Base-by-base conservation (phyloP, 306 rosid genomes). In the Abrus pulchellus region DNA sequence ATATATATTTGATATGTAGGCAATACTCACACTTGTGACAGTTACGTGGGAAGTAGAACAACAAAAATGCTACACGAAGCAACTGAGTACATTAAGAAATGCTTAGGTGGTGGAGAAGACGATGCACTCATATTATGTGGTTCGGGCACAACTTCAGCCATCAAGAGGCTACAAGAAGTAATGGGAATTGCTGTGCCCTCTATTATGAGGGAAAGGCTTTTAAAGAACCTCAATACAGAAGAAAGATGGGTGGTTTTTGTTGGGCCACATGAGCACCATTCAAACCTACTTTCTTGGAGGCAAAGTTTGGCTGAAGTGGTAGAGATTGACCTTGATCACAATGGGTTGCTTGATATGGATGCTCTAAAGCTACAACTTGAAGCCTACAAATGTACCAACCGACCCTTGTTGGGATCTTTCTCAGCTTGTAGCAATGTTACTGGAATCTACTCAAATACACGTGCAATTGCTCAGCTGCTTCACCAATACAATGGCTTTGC, bases 401-500 rank as follows among this genome's bases (percentile, higher is more conserved):
- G 97, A 54, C 97, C 97, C 6, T 74, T 94, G 44, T 79, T 94
- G 86, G 98, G 97, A 27, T 92, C 97, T 60, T 94, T 94, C 76
- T 92, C 97, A 0, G 94, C 97, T 52, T 92, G 97, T 79, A 94
- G 98, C 64, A 92, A 94, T 82, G 97, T 94, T 40, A 91, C 94
- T 0, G 98, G 98, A 73, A 87, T 92, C 27, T 86, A 55, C 85
- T 70, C 97, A 0, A 89, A 94, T 29, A 92, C 97, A 0, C 45
- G 87, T 36, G 88, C 87, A 13, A 88, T 94, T 74, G 92, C 98
- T 55, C 71, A 12, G 49, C 97, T 92, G 78, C 84, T 94, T 79
- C 98, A 92, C 32, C 86, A 77, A 1, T 90, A 88, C 65, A 88
- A 89, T 1, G 98, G 84, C 1, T 89, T 86, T 69, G 94, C 82